Evolutionary conservation across 208 protist species (phyloP).

Genomic region (Herpetomonas samuelpessoai): DNA sequence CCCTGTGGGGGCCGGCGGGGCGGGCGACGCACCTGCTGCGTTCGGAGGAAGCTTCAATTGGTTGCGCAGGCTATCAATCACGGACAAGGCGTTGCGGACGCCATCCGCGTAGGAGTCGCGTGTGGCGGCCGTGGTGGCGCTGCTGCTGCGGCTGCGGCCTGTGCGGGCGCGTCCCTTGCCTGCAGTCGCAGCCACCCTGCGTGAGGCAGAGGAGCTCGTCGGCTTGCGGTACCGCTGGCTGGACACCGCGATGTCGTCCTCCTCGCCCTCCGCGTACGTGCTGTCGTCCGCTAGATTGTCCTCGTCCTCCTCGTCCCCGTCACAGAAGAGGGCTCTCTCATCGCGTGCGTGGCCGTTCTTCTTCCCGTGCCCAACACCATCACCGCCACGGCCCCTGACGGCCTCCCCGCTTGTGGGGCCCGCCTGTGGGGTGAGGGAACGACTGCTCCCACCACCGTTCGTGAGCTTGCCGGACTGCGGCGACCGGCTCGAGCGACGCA

Average conservation of each 20-base stretch:
- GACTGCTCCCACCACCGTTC: slow-evolving; percentile 1
- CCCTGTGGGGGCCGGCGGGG: too few relatives aligned
- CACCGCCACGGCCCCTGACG: too few relatives aligned
- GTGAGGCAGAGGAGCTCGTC: neutral
- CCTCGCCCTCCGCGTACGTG: slow-evolving; percentile 2
- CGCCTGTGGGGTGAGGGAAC: slow-evolving; percentile 18
- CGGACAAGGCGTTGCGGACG: slow-evolving; percentile 66
- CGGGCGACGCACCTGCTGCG: slow-evolving; percentile 3
- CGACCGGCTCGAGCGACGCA: slow-evolving; percentile 19
- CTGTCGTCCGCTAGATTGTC: slow-evolving; percentile 8
- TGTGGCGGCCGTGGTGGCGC: neutral
- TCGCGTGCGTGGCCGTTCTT: neutral
- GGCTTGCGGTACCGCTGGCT: neutral
- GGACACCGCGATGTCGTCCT: neutral
- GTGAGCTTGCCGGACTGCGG: slow-evolving; percentile 9
- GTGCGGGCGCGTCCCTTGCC: too few relatives aligned
- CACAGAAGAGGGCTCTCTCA: neutral
- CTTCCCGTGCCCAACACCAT: neutral
- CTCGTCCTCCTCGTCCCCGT: neutral
- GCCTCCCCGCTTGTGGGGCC: slow-evolving; percentile 6
- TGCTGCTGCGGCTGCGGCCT: neutral
- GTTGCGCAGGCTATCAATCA: slow-evolving; percentile 50
- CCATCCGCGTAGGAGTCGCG: slow-evolving; percentile 36
- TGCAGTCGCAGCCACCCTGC: too few relatives aligned
- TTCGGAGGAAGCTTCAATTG: slow-evolving; percentile 27